Conservation (phyloP, 2,329 filamentous ascomycete genomes). For the Fusarium sp. region DNA sequence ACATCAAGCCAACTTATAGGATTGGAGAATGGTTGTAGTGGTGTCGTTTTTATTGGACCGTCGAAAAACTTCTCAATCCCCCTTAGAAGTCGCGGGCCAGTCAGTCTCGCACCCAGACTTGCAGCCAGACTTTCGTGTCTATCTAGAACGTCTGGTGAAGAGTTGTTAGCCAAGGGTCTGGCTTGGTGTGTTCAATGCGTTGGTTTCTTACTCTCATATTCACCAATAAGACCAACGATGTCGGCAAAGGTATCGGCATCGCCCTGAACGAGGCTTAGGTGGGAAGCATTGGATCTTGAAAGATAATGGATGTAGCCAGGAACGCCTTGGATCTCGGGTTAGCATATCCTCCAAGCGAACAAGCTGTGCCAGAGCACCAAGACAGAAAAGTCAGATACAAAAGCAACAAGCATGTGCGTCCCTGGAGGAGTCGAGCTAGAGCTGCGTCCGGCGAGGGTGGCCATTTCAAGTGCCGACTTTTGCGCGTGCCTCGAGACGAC, state of each 20-base stretch:
- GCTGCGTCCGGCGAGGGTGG: conserved; percentile 27
- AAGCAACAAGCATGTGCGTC: conserved; percentile 38
- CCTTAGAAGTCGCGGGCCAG: conserved; percentile 84
- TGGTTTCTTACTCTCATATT: conserved; percentile 73
- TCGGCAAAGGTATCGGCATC: conserved; percentile 76
- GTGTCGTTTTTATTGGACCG: conserved; percentile 71
- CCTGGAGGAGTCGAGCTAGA: conserved; percentile 38
- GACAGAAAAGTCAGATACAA: conserved; percentile 37
- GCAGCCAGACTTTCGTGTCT: conserved; percentile 88
- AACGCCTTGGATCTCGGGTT: conserved; percentile 37
- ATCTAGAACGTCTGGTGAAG: conserved; percentile 74
- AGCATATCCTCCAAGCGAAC: conserved; percentile 37
- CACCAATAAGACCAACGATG: conserved; percentile 76
- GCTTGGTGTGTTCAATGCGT: neutral
- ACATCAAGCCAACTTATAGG: conserved; percentile 86
- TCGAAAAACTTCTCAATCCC: conserved; percentile 89
- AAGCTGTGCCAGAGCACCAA: conserved; percentile 34
- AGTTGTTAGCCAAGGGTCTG: conserved; percentile 16
- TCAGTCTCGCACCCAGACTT: conserved; percentile 84
- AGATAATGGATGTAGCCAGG: conserved; percentile 64
- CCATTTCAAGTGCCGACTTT: conserved; percentile 13
- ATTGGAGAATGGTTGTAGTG: conserved; percentile 67
- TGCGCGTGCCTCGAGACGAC: conserved; percentile 16
- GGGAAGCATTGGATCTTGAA: conserved; percentile 56
- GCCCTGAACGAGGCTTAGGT: conserved; percentile 63